Conservation (phyloP, 768 basidiomycete species). For the Tulasnella sp. region DNA sequence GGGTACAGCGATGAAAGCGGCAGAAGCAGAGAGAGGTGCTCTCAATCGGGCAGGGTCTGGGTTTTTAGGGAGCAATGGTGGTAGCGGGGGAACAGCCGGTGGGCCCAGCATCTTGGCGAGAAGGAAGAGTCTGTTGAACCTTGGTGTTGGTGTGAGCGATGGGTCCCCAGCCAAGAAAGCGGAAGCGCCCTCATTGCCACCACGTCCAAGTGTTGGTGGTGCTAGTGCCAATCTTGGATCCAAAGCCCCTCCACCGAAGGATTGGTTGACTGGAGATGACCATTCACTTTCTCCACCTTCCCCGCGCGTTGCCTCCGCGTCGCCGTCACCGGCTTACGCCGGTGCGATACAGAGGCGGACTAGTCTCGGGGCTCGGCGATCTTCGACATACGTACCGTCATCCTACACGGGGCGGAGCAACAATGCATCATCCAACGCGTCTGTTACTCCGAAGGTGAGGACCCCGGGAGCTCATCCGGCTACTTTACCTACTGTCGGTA, state of each 20-base stretch:
- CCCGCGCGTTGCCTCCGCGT: background rate
- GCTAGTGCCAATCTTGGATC: background rate
- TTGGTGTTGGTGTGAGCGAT: background rate
- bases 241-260: conserved; percentile 26
- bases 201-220: background rate
- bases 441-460: no score
- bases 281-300: conserved; percentile 20
- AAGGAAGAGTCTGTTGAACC: background rate
- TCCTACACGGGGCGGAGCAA: no score
- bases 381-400: no score
- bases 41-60: conserved; percentile 8
- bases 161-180: background rate
- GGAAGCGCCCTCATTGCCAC: conserved; percentile 6
- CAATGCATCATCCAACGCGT: no score
- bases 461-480: no score
- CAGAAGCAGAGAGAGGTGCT: background rate
- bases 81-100: background rate
- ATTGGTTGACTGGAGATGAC: conserved; percentile 70
- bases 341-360: no score
- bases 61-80: background rate
- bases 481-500: background rate
- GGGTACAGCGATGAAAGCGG: conserved; percentile 34
- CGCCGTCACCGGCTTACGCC: background rate
- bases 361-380: no score
- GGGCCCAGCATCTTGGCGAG: background rate